Base-by-base conservation (phyloP, 345 rosid species). In the Chamaenerion angustifolium region DNA sequence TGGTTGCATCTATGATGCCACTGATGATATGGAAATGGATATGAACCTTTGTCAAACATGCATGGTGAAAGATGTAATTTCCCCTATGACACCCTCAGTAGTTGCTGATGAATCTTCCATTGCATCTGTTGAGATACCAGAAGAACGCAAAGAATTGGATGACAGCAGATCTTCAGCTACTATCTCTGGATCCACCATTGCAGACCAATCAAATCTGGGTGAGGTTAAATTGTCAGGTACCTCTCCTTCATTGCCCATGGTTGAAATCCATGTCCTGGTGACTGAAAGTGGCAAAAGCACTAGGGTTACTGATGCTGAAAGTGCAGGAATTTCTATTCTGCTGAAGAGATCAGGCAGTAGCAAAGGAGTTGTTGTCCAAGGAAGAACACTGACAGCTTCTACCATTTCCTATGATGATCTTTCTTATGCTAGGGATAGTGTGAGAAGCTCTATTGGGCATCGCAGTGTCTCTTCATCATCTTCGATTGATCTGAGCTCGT, bases 391-490 rank as follows among this genome's bases (percentile, higher is more conserved):
- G 46, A 67, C 69, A 59, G 80, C 79, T 42, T 63, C 83, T 52
- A 56, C 78, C 54, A 64, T 77, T 61, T 66, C 82, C 43, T 79
- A 69, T 47, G 93, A 87, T 64, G 90, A 84, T 40, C 67, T 80
- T 46, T 78, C 85, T 51, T 87, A 70, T 60, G 64, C 75, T 53
- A 76, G 95, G 67, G 78, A 78, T 68, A 78, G 88, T 69, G 71
- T 80, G 49, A 80, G 88, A 82, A 87, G 90, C 81, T 92, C 90
- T 55, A 54, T 73, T 17, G 90, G 90, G 51, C 74, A 74, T 62
- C 78, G 75, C 18, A 92, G 85, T 66, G 63, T 61, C n/a, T 92
- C 98, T 25, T 72, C 85, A 62, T 80, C 96, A 45, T 87, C 98
- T 54, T 87, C 95, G 54, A 59, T 73, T 60, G 96, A 92, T 75